These are phyloP conservation scores for Arthrobotrys pseudoclavata DNA, from an alignment of 2,329 filamentous ascomycete species.

Conservation along the genomic window DNA sequence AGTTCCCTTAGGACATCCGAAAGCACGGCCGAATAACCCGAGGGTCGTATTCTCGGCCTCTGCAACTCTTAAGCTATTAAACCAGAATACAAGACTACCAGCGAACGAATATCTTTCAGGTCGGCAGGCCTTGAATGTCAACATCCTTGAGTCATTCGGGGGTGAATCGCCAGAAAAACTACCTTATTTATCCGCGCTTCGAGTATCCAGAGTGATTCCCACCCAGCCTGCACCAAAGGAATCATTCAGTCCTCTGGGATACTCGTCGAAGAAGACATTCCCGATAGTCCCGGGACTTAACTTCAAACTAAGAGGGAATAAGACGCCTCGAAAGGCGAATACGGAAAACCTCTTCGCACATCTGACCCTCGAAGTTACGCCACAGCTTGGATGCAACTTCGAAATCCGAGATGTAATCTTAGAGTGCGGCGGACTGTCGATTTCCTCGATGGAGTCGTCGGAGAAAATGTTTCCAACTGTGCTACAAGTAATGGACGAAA, in stretches of 20 bases:
- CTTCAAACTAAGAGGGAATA: constrained; percentile 79
- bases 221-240: constrained; percentile 74
- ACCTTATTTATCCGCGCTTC: constrained; percentile 78
- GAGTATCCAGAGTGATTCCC: constrained; percentile 81
- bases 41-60: constrained; percentile 68
- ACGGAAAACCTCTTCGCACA: constrained; percentile 77
- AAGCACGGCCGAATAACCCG: constrained; percentile 64
- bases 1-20: constrained; percentile 63
- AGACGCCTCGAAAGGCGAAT: constrained; percentile 70
- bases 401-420: constrained; percentile 51
- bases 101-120: constrained; percentile 78
- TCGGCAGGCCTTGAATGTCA: constrained; percentile 77
- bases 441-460: constrained; percentile 47
- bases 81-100: constrained; percentile 67
- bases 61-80: constrained; percentile 72
- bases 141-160: constrained; percentile 81
- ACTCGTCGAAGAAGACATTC: constrained; percentile 74
- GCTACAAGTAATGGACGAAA: constrained; percentile 71
- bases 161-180: constrained; percentile 75
- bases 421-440: constrained; percentile 67
- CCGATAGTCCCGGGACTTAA: constrained; percentile 78
- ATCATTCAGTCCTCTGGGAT: constrained; percentile 74
- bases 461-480: constrained; percentile 45
- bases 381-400: constrained; percentile 75
- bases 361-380: constrained; percentile 80